A percentile compares a stretch with the other conserved stretches of the same genome.
phyloP scores from a whole-genome alignment of 768 basidiomycete species.

The Heimioporus sp. region DNA sequence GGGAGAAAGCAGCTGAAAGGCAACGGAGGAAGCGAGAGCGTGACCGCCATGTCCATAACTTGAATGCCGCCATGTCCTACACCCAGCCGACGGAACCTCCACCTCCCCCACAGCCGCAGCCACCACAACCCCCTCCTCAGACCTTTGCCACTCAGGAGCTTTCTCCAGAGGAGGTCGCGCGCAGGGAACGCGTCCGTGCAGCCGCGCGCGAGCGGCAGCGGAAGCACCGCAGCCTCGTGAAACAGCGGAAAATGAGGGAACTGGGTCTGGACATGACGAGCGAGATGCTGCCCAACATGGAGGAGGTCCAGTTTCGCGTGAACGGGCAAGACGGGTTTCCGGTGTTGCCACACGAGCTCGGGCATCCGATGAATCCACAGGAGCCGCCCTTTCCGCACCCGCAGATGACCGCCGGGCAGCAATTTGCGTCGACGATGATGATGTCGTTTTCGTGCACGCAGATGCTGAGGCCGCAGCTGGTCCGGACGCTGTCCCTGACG shows the following conservation, averaged over 20 bases:
- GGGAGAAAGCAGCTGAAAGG: constrained; percentile 85
- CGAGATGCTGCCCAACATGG: constrained; percentile 62
- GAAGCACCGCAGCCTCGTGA: constrained; percentile 77
- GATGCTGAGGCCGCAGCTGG: constrained; percentile 68
- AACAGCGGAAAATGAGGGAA: constrained; percentile 78
- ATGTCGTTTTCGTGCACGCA: constrained; percentile 76
- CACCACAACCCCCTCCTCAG: constrained; percentile 24
- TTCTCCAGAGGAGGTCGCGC: constrained; percentile 61
- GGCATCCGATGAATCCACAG: constrained; percentile 36
- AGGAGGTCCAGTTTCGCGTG: constrained; percentile 66
- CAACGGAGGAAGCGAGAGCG: constrained; percentile 83
- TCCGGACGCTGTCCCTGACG: constrained; percentile 71
- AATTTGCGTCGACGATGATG: constrained; percentile 75
- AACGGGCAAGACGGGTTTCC: constrained; percentile 41
- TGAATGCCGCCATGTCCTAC: constrained; percentile 44
- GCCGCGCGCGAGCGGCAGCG: constrained; percentile 80
- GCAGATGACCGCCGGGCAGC: constrained; percentile 58
- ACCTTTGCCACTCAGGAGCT: constrained; percentile 35
- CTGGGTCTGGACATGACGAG: constrained; percentile 81
- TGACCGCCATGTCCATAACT: constrained; percentile 43
- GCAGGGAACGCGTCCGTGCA: constrained; percentile 69
- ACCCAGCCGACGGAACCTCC: constrained; percentile 33
- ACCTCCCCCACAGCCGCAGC: constrained; percentile 32
- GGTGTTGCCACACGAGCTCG: constrained; percentile 36
- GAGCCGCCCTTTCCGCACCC: constrained; percentile 65